A percentile compares a stretch with the other conserved stretches of the same genome.
Conservation (phyloP, 805 yeast genomes). For the Yueomyces sp. region DNA sequence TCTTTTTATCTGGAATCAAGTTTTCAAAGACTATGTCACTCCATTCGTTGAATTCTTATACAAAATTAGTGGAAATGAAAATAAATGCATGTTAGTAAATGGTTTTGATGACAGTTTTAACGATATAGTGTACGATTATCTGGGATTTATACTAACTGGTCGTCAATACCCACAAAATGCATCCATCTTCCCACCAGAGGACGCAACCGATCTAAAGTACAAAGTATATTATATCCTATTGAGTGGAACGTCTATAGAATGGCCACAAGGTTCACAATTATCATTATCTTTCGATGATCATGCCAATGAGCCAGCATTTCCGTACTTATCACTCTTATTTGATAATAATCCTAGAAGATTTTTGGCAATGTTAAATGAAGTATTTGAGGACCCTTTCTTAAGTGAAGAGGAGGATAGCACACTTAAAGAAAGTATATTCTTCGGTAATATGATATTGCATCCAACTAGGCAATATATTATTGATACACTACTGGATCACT, state of each 20-base stretch:
- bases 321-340: conserved; percentile 52
- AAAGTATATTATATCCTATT: conserved; percentile 45
- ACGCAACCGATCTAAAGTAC: conserved; percentile 29
- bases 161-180: conserved; percentile 67
- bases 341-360: conserved; percentile 42
- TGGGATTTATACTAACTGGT: conserved; percentile 61
- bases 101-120: neutral
- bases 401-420: conserved; percentile 33
- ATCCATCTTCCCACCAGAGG: conserved; percentile 22
- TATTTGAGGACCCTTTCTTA: conserved; percentile 65
- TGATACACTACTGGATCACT: conserved; percentile 54
- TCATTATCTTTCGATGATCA: neutral
- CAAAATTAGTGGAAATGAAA: conserved; percentile 7
- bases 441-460: conserved; percentile 7
- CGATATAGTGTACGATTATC: conserved; percentile 35
- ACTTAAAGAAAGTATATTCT: conserved; percentile 3
- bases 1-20: conserved; percentile 56
- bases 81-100: neutral
- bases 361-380: conserved; percentile 61
- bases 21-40: conserved; percentile 56
- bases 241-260: conserved; percentile 36
- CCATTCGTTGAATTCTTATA: conserved; percentile 52
- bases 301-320: conserved; percentile 42
- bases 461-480: conserved; percentile 65
- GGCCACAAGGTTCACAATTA: conserved; percentile 28